phyloP scores from a whole-genome alignment of 768 basidiomycete species.

The Boletus rufocinnamomeus region DNA sequence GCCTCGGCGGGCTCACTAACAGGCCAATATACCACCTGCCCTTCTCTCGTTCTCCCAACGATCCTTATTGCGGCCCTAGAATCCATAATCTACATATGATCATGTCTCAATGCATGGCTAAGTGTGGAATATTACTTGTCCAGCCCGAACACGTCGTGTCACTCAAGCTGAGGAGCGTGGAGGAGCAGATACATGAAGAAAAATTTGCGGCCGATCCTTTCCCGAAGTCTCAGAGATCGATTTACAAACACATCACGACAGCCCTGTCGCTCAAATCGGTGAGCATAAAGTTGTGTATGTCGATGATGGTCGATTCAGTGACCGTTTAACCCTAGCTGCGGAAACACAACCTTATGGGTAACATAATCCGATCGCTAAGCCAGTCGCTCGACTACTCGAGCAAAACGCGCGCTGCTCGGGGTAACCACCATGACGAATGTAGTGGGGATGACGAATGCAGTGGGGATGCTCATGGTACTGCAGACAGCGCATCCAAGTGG shows the following conservation, averaged over 20 bases:
- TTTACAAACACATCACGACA: no score
- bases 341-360: no score
- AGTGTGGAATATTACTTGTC: constrained; percentile 42
- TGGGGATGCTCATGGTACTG: no score
- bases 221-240: constrained; percentile 4
- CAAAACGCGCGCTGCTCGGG: no score
- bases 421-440: no score
- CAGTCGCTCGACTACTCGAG: no score
- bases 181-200: constrained; percentile 23
- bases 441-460: no score
- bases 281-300: no score
- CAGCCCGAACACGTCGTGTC: constrained; percentile 56
- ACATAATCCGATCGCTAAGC: no score
- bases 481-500: background rate
- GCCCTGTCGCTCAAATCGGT: no score
- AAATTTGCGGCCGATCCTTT: constrained; percentile 13
- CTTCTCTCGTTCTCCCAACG: constrained; percentile 42
- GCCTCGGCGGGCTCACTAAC: constrained; percentile 44
- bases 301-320: no score
- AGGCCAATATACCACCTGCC: constrained; percentile 49
- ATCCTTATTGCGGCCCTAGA: background rate
- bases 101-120: constrained; percentile 37
- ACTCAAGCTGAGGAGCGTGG: constrained; percentile 44
- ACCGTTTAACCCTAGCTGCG: no score
- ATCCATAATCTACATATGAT: constrained; percentile 30